Evolutionary conservation across 306 rosid species (phyloP), one percentile per base, ranked within the genome.

Genomic region (Betula pendula): DNA sequence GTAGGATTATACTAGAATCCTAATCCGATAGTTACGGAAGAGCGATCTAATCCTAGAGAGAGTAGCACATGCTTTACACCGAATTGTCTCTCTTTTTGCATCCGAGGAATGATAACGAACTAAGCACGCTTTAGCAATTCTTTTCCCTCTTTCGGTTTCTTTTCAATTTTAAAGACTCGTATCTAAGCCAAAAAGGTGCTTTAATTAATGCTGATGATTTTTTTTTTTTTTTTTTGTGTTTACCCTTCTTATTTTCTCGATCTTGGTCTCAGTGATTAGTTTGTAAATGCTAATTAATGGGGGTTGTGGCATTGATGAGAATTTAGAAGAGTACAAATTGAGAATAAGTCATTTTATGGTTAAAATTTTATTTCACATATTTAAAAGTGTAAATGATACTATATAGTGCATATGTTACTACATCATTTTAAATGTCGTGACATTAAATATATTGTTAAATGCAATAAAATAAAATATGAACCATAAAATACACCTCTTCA

Each of bases 51-150:
- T 48, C 59, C 45, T 27, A n/a, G n/a, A 8, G 75, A 22, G 50
- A 33, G 69, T 71, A 29, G 70, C 31, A 0, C 56, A 51, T 69
- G 81, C 96, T 90, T 92, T 90, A 80, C 97, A 90, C 93, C 93
- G 93, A 90, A 84, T 62, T 84, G 88, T 58, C 85, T 83, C 50
- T 72, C 70, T 80, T 83, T 56, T 84, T 51, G 69, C 84, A 70
- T 58, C 75, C 76, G 35, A 60, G 76, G 71, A 82, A 89, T 87
- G 75, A 90, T 88, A 70, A 45, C 86, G 83, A 89, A 83, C 84
- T 68, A 83, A 71, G 89, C 94, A 88, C 86, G 91, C 97, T 86
- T 86, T 86, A 58, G 38, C 73, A 65, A 48, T 52, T 22, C 74
- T 73, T 63, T 53, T 85, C 58, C 53, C 77, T 20, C 52, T 2